Conservation (phyloP, 139 green algal species). For the Micractinium conductrix region DNA sequence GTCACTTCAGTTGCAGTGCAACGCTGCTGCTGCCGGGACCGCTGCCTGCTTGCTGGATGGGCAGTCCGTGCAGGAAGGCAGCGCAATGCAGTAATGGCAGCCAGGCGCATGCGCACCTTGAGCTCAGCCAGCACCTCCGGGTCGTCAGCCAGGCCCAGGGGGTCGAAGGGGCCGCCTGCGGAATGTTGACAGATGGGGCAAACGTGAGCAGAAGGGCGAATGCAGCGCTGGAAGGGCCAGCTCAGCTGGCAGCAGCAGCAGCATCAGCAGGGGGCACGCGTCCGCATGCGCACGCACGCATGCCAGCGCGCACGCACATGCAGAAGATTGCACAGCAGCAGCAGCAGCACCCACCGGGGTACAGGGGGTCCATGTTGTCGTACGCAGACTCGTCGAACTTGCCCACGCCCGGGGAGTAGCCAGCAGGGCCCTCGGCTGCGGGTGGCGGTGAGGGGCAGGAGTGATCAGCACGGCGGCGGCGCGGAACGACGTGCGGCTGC, state of each 20-base stretch:
- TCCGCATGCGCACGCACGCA: too few species aligned
- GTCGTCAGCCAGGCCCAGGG: conserved; percentile 93
- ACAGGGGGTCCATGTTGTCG: conserved; percentile 89
- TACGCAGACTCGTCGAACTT: conserved; percentile 93
- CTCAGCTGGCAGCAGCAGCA: too few species aligned
- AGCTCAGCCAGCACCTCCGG: conserved; percentile 62
- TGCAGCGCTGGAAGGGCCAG: neutral
- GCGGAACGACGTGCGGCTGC: too few species aligned
- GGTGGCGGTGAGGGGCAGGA: neutral
- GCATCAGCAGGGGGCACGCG: too few species aligned
- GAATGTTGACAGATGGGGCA: neutral
- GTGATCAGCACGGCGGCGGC: too few species aligned
- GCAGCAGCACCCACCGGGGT: conserved; percentile 67
- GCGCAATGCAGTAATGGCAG: neutral
- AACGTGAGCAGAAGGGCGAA: neutral
- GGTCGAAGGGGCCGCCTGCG: conserved; percentile 92
- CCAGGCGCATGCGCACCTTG: neutral
- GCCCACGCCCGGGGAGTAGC: conserved; percentile 90
- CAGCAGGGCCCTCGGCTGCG: conserved; percentile 78
- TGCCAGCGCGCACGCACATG: neutral
- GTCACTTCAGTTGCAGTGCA: too few species aligned
- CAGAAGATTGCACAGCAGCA: neutral
- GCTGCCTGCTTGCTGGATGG: too few species aligned
- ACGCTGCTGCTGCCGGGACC: too few species aligned
- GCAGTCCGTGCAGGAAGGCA: too few species aligned